Base-by-base conservation (phyloP, 371 early-diverging fungal genomes). In the Rhizomucor pusillus region DNA sequence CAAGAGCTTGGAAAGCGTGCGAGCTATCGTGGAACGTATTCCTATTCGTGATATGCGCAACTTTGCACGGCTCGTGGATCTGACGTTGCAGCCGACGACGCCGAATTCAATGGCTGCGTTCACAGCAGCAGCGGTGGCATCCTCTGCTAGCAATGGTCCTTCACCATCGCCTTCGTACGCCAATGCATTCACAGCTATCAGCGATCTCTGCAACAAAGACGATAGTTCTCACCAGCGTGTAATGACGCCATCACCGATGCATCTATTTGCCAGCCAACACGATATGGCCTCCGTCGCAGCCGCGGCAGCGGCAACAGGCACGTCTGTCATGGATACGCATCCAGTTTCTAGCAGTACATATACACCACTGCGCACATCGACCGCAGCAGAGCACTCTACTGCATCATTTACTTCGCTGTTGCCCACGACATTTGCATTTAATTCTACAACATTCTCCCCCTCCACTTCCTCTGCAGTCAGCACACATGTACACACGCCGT, bases 1-100 rank as follows among this genome's bases (percentile, higher is more conserved):
- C 39, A 66, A 60, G 43, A 63, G 63, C 41, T 47, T 75, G 10
- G 67, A 71, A 35, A 67, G 64, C 53, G 57, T 75, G 0, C 59
- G 75, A 12, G 37, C 58, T n/a, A 65, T 69, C 64, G 48, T 48
- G 12, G 48, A 33, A 13, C 48, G 48, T 34, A 34, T 48, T 14
- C 48, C 48, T 34, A 34, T 48, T 10, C 48, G 48, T 12, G 48
- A 74, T 43, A 50, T 70, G 52, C 61, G 62, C 10, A 53, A 57
- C 16, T 68, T 71, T 60, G 61, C 65, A 20, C 67, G 65, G 20
- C 52, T 75, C 35, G 64, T 71, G 10, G 69, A 71, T 45, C 34
- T 69, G 41, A 66, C 66, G 2, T 47, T 65, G 16, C 74, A 68
- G n/a, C 67, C 70, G 23, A 43, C 48, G 43, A 53, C 20, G n/a